These are phyloP conservation scores for Dothistroma pini DNA, from an alignment of 2,329 filamentous ascomycete species.

Conservation along the genomic window DNA sequence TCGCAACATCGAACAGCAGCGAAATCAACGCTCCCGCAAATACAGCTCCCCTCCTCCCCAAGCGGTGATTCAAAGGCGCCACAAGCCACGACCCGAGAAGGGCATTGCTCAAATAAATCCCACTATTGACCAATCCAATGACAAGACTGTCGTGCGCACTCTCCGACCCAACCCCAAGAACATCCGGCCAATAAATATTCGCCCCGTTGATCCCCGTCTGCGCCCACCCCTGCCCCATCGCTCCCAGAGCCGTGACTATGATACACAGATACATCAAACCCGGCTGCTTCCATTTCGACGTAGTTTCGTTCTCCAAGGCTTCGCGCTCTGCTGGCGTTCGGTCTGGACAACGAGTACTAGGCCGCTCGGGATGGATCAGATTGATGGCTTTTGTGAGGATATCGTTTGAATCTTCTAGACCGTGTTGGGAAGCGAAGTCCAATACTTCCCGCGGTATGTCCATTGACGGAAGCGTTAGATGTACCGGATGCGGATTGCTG, in stretches of 20 bases:
- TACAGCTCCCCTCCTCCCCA: constrained; percentile 36
- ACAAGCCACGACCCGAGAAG: constrained; percentile 49
- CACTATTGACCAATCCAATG: constrained; percentile 20
- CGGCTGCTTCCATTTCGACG: constrained; percentile 50
- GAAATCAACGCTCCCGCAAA: constrained; percentile 41
- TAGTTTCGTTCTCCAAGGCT: constrained; percentile 37
- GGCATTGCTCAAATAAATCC: constrained; percentile 43
- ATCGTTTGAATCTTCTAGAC: not conserved
- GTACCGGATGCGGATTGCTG: not conserved
- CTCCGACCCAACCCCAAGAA: constrained; percentile 23
- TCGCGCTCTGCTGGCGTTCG: not conserved
- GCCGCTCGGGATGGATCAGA: not conserved
- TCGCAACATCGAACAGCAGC: constrained; percentile 61
- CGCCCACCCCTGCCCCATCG: constrained; percentile 31
- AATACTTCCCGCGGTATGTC: not conserved
- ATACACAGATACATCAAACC: constrained; percentile 48
- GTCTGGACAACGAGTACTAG: not conserved
- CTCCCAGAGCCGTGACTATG: constrained; percentile 16
- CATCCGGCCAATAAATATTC: constrained; percentile 29
- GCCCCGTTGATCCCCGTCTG: constrained; percentile 33
- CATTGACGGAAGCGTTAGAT: no score
- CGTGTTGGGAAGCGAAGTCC: not conserved
- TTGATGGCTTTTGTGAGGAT: not conserved
- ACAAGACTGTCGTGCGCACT: not conserved
- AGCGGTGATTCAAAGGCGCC: constrained; percentile 36